A percentile compares a stretch with the other conserved stretches of the same genome.
Conservation (phyloP, 305 asterid genomes). For the Plantago coronopus region DNA sequence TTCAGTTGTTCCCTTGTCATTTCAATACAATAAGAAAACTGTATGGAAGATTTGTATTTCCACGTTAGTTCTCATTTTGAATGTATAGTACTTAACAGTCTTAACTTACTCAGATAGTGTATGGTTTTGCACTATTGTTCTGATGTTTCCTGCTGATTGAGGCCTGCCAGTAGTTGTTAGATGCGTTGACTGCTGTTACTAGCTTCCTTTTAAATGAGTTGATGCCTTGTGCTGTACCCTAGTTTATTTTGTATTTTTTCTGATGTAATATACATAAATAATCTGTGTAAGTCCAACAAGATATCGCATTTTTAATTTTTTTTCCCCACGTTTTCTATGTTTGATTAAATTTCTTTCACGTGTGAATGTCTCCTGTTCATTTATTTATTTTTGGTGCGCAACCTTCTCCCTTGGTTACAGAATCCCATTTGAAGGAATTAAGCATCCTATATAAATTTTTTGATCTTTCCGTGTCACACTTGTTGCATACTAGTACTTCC, state of each 20-base stretch:
- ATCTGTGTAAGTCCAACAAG: background rate
- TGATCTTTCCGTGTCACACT: slow-evolving; percentile 13
- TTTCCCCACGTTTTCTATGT: slow-evolving; percentile 1
- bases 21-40: no score
- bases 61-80: background rate
- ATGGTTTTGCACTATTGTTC: background rate
- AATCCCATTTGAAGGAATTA: background rate
- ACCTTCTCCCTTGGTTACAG: background rate
- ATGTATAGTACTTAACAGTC: background rate
- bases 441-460: slow-evolving; percentile 15
- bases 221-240: slow-evolving; percentile 9
- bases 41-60: background rate
- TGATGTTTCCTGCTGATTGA: background rate
- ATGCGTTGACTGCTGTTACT: background rate
- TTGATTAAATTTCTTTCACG: background rate
- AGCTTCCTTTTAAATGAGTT: background rate
- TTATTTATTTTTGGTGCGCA: background rate
- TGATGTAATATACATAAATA: background rate
- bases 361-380: background rate
- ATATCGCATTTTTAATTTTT: background rate
- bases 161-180: slow-evolving; percentile 3
- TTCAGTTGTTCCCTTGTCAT: no score
- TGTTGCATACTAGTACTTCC: slow-evolving; percentile 6
- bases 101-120: background rate
- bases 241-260: slow-evolving; percentile 2